Base-by-base conservation (phyloP, 148 eudicot species). In the Camellia sinensis region DNA sequence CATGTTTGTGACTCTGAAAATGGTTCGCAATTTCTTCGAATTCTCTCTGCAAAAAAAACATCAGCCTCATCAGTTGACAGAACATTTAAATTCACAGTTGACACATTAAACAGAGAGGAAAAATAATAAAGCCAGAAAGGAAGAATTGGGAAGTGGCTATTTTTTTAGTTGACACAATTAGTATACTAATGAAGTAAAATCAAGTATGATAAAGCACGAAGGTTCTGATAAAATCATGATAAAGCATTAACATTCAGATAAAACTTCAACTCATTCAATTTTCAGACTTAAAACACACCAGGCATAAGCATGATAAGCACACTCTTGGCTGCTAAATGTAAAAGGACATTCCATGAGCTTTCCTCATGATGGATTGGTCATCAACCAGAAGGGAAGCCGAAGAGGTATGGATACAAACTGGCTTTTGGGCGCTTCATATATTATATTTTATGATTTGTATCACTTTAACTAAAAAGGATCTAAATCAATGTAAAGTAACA, bases 21-120 rank as follows among this genome's bases (percentile, higher is more conserved):
- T 88, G 89, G 82, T 82, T 87, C 40, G 92, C 90, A 84, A 95
- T 92, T 71, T 88, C 97, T 82, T 93, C 99, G 75, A 95, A 95
- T 86, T 95, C 98, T 72, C 86, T 93, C 98, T 95, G 77, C 82
- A 83, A 37, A 73, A 80, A 9, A 78, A 78, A 79, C 11, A 73
- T 14, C 4, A 70, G 69, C 13, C 54, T 65, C 3, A 50, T 70
- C 57, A 75, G 52, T 67, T 22, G 18, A 48, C 59, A 17, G 67
- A 62, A 81, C 13, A 67, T 19, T 52, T 46, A 67, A 75, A 22
- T 15, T 50, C 40, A 75, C 15, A 74, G 73, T 21, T 61, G 18
- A 70, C 69, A 46, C 7, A 69, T 15, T 60, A 5, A 62, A 67
- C 44, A 59, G 21, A 54, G 57, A 62, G 37, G n/a, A 73, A 71